phyloP scores from a whole-genome alignment of 2,329 filamentous ascomycete species.

The Lasiodiplodia sp. region DNA sequence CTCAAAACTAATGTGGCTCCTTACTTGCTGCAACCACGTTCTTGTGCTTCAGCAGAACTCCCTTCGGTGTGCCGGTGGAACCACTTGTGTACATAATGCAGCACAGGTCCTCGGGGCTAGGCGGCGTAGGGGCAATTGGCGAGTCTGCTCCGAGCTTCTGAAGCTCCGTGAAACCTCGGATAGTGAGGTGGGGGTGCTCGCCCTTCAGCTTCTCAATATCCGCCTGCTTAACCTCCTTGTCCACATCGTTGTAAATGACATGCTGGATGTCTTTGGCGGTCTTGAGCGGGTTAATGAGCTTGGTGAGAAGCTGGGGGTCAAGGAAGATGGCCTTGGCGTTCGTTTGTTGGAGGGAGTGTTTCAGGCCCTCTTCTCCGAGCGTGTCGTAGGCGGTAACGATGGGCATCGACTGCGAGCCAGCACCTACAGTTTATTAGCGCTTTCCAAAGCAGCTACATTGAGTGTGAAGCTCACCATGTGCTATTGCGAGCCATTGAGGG shows the following conservation, averaged over 20 bases:
- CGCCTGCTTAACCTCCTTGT: constrained; percentile 56
- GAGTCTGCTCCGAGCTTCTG: constrained; percentile 67
- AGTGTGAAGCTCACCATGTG: constrained; percentile 64
- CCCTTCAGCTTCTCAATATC: constrained; percentile 62
- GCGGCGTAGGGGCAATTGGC: constrained; percentile 73
- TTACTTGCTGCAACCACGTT: constrained; percentile 79
- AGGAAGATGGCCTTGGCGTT: constrained; percentile 83
- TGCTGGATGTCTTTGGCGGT: constrained; percentile 63
- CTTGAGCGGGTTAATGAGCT: constrained; percentile 61
- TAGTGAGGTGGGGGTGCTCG: constrained; percentile 60
- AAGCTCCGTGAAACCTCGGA: constrained; percentile 64
- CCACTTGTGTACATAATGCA: constrained; percentile 87
- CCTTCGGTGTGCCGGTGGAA: constrained; percentile 88
- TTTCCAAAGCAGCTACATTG: neutral
- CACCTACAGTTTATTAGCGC: constrained; percentile 52
- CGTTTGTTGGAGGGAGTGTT: constrained; percentile 85
- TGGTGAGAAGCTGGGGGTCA: constrained; percentile 75
- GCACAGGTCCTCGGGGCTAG: constrained; percentile 77
- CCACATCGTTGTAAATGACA: constrained; percentile 66
- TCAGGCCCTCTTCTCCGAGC: constrained; percentile 81
- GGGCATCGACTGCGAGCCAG: constrained; percentile 82
- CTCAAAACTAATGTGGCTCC: constrained; percentile 39
- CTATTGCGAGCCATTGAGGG: constrained; percentile 82
- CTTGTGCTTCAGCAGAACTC: constrained; percentile 81
- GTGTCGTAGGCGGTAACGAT: constrained; percentile 97